Conservation (phyloP, 495 filamentous ascomycete species). For the Thermochaetoides thermophila region DNA sequence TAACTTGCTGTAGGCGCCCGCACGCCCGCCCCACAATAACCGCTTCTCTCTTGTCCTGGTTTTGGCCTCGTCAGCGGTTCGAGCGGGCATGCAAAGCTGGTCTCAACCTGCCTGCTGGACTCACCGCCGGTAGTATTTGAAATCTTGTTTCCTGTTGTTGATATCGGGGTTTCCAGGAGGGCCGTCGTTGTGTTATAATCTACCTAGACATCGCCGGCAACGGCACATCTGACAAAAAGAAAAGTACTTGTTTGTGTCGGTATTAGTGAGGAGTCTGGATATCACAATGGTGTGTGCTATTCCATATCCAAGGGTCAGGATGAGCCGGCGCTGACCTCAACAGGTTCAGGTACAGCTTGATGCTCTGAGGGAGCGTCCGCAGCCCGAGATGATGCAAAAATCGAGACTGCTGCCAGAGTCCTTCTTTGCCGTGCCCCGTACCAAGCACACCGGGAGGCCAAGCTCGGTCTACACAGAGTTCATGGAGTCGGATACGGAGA, state of each 20-base stretch:
- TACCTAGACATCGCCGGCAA: constrained; percentile 23
- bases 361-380: constrained; percentile 8
- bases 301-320: too few species aligned
- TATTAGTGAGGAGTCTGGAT: too few species aligned
- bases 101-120: constrained; percentile 3
- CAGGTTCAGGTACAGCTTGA: constrained; percentile 14
- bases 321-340: too few species aligned
- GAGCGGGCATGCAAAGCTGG: constrained; percentile 10
- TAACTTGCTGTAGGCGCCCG: constrained; percentile 29
- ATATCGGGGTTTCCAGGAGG: too few species aligned
- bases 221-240: too few species aligned
- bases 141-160: too few species aligned
- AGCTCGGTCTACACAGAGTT: constrained; percentile 55
- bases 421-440: constrained; percentile 28
- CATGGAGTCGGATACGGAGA: constrained; percentile 56
- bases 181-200: too few species aligned
- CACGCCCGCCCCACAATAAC: constrained; percentile 14
- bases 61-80: constrained; percentile 14
- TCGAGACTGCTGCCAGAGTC: constrained; percentile 22
- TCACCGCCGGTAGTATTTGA: background rate
- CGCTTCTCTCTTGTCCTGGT: constrained; percentile 21
- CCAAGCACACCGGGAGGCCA: constrained; percentile 33
- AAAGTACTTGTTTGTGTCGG: too few species aligned
- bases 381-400: constrained; percentile 38
- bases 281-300: too few species aligned